Conservation (phyloP, 2,329 filamentous ascomycete species). For the Stachybotrys chlorohalonatus region DNA sequence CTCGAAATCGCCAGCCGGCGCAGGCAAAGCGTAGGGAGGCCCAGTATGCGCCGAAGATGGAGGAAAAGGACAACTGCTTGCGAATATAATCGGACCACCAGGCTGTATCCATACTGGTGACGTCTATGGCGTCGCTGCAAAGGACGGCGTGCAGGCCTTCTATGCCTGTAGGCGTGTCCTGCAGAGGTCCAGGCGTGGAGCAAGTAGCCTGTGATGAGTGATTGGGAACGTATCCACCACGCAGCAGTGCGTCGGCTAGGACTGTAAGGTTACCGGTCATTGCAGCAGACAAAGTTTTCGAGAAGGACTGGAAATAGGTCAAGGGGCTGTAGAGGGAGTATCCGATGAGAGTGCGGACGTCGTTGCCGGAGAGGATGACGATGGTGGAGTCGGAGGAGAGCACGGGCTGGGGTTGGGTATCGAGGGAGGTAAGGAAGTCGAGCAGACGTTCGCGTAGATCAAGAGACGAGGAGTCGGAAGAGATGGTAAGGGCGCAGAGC, state of each 20-base stretch:
- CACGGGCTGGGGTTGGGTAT: slow-evolving; percentile 14
- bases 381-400: slow-evolving; percentile 10
- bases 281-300: slow-evolving; percentile 5
- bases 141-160: slow-evolving; percentile 17
- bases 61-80: slow-evolving; percentile 15
- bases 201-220: slow-evolving; percentile 8
- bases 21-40: slow-evolving; percentile 28
- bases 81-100: slow-evolving; percentile 21
- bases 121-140: slow-evolving; percentile 25
- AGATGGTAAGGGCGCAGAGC: slow-evolving; percentile 18
- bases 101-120: slow-evolving; percentile 7
- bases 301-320: slow-evolving; percentile 3
- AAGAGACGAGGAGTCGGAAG: slow-evolving; percentile 12
- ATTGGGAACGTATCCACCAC: slow-evolving; percentile 3
- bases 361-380: slow-evolving; percentile 19
- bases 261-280: slow-evolving; percentile 10
- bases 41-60: slow-evolving; percentile 23
- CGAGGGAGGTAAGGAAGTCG: slow-evolving; percentile 17
- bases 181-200: background rate
- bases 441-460: slow-evolving; percentile 24
- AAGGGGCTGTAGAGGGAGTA: slow-evolving; percentile 20
- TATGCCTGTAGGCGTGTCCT: background rate
- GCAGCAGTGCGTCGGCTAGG: background rate
- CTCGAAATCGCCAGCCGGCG: slow-evolving; percentile 24
- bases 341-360: slow-evolving; percentile 18